phyloP scores from a whole-genome alignment of 352 stramenopile genomes.

The Pythium brachiatum region DNA sequence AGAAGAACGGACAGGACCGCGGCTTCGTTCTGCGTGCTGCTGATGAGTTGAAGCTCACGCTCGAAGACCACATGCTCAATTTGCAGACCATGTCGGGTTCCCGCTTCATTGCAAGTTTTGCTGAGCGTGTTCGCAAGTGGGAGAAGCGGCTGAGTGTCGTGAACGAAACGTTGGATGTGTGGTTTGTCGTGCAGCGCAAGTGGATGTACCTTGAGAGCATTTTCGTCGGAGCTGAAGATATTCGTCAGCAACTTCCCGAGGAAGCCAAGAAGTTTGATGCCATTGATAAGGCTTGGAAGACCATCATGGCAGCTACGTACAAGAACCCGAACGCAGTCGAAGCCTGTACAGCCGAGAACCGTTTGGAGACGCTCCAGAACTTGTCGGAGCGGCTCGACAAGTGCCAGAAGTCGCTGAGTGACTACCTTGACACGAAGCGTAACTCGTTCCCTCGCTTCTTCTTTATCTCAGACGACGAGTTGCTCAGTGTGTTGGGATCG shows the following conservation, averaged over 20 bases:
- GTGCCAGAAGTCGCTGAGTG: conserved; percentile 89
- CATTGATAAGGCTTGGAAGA: conserved; percentile 92
- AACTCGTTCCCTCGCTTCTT: conserved; percentile 93
- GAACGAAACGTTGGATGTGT: conserved; percentile 91
- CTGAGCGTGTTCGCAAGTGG: conserved; percentile 89
- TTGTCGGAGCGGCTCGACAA: conserved; percentile 88
- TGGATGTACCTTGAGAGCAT: conserved; percentile 96
- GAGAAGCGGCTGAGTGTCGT: conserved; percentile 89
- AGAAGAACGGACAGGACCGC: conserved; percentile 87
- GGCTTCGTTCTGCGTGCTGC: conserved; percentile 82
- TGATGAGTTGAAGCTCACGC: conserved; percentile 77
- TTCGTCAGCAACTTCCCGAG: conserved; percentile 91
- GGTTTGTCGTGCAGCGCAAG: conserved; percentile 93
- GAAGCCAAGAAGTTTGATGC: conserved; percentile 94
- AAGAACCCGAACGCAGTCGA: conserved; percentile 92
- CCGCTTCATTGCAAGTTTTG: conserved; percentile 89
- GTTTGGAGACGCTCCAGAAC: conserved; percentile 85
- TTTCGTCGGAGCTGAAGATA: conserved; percentile 92
- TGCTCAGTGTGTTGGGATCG: conserved; percentile 89
- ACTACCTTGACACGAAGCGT: conserved; percentile 89
- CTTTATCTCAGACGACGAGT: conserved; percentile 94
- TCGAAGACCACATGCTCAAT: conserved; percentile 90
- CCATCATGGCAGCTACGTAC: conserved; percentile 90
- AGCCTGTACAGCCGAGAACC: conserved; percentile 86
- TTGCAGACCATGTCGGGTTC: conserved; percentile 90